Evolutionary conservation across 2,329 filamentous ascomycete genomes (phyloP).

Genomic region (Biscogniauxia sp.): DNA sequence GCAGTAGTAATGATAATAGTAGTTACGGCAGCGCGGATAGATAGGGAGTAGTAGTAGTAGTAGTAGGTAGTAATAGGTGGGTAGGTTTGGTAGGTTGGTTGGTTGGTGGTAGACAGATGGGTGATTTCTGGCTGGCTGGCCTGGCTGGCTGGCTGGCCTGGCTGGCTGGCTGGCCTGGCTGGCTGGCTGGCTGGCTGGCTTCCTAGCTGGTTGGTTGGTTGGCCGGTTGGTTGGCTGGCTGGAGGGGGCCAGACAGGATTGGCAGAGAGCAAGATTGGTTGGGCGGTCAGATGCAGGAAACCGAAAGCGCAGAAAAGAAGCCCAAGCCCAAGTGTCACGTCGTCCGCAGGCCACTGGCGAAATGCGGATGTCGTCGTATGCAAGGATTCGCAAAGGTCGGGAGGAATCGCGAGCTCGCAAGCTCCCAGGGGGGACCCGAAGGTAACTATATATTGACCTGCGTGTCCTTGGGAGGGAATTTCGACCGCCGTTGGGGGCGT

Average conservation of each 20-base stretch:
- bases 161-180: conserved; percentile 9
- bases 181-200: conserved; percentile 14
- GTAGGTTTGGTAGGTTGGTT: conserved; percentile 12
- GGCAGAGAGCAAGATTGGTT: conserved; percentile 25
- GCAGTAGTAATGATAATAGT: too few species aligned
- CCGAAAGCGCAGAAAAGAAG: conserved; percentile 24
- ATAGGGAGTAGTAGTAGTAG: not conserved
- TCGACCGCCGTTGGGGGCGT: conserved; percentile 14
- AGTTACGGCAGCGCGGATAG: not conserved
- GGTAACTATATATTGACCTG: conserved; percentile 20
- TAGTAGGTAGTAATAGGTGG: too few species aligned
- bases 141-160: conserved; percentile 27
- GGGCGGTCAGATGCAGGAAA: conserved; percentile 30
- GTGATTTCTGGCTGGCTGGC: conserved; percentile 7
- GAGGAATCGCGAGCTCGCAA: not conserved
- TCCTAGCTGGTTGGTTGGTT: too few species aligned
- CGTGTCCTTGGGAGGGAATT: conserved; percentile 20
- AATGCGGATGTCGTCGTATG: conserved; percentile 16
- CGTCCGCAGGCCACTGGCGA: conserved; percentile 20
- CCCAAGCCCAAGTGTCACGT: conserved; percentile 23
- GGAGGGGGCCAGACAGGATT: conserved; percentile 24
- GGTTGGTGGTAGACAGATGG: conserved; percentile 16
- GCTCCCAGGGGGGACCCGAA: not conserved
- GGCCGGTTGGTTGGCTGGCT: conserved; percentile 7
- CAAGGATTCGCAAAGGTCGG: conserved; percentile 15